Evolutionary conservation across 192 early-diverging fungal genomes (phyloP).

Genomic region (Umbelopsis vinacea): DNA sequence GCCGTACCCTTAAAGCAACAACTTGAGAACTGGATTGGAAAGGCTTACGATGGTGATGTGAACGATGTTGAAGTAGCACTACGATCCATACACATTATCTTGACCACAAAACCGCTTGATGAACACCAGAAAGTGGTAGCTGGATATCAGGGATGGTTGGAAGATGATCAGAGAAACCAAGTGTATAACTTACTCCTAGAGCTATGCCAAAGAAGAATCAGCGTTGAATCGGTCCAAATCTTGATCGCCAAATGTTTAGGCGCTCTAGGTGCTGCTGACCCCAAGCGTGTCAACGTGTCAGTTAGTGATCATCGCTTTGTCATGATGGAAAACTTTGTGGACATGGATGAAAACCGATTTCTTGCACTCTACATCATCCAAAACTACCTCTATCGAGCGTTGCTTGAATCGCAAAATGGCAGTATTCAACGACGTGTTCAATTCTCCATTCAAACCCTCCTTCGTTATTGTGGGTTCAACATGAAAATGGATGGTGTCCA

Average conservation of each 20-base stretch:
- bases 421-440: slow-evolving; percentile 6
- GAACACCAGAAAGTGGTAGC: no score
- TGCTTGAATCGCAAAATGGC: slow-evolving; percentile 8
- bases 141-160: background rate
- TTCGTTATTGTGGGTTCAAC: slow-evolving; percentile 7
- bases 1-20: background rate
- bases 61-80: background rate
- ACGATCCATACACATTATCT: background rate
- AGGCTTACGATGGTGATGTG: slow-evolving; percentile 1
- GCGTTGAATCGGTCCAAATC: slow-evolving; percentile 6
- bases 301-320: background rate
- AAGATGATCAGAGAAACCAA: background rate
- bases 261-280: background rate
- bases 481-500: background rate
- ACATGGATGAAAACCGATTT: slow-evolving; percentile 12
- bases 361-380: slow-evolving; percentile 7
- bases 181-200: slow-evolving; percentile 1
- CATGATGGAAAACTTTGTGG: slow-evolving; percentile 1
- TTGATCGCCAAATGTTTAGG: slow-evolving; percentile 10
- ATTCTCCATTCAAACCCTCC: slow-evolving; percentile 2
- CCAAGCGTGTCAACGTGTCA: background rate
- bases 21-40: background rate
- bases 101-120: background rate
- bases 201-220: background rate
- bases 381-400: slow-evolving; percentile 1